Evolutionary conservation across 192 early-diverging fungal genomes (phyloP), one percentile per base, ranked within the genome.

Genomic region (Backusella parvicylindrica): DNA sequence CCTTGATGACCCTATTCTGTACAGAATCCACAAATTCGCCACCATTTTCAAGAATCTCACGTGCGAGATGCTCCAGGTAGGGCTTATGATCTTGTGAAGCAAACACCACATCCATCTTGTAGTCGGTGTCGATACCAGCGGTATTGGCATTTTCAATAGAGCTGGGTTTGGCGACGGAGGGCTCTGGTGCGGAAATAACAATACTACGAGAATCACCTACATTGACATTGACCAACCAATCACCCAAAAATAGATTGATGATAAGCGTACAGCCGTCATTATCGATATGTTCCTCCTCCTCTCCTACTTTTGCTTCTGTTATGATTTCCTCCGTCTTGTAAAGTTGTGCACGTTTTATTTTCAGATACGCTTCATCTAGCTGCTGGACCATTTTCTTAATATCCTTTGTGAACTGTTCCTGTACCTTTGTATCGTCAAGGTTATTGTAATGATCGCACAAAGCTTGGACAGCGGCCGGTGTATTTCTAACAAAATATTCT

Each of bases 1-100:
- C 83, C 50, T 81, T 80, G 56, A 87, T 89, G 7, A 86, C 68
- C 2, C 81, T 69, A 70, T 89, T 87, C 69, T 87, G 85, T 0
- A 86, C 83, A 50, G 84, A 83, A 53, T 87, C 86, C 15, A 89
- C 84, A 82, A 89, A 89, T 66, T 86, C 85, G 36, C 88, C 88
- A 32, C 88, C 88, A 64, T 87, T 89, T 5, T 83, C 85, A 32
- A 85, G 78, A 41, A 89, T 87, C 47, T 84, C 78, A 30, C 82
- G 77, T 9, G 85, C 88, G 1, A 89, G 82, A 63, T 86, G 83
- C 65, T 89, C 88, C 9, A 89, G 67, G 2, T 83, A 86, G 6
- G 88, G 88, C 15, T 87, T 89, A 71, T 89, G 88, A 38, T 89
- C 88, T 49, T 89, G 85, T 21, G 84, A 84, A 3, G 82, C 79